Evolutionary conservation across 257 asterid genomes (phyloP), one percentile per base, ranked within the genome.

Genomic region (Solanum arcanum): DNA sequence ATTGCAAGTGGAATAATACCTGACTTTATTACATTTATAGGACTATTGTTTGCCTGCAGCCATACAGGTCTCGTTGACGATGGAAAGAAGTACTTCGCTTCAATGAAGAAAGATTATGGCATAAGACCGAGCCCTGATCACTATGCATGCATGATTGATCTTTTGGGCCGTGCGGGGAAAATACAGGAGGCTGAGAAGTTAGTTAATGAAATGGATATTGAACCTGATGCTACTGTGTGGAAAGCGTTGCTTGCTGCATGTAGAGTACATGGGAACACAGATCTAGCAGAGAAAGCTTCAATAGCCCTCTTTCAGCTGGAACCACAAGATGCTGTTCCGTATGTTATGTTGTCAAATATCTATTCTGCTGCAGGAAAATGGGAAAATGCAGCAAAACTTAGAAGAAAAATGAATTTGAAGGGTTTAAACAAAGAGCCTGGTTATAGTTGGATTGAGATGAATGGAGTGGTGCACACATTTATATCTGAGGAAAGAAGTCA

Each of bases 91-190:
- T 91, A 89, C 90, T 95, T 95, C 11, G 89, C 91, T 2, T 92
- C 97, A 31, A 96, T 95, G 98, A 89, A 74, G 33, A 86, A 90
- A 56, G 93, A 92, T 77, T 88, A 93, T 46, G 93, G 94, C 12
- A 95, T 96, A 78, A 89, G 52, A 6, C 98, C 97, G 3, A 90
- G 96, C 18, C 94, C 93, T 6, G 93, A 94, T 89, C 99, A 96
- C 86, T 94, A 94, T 13, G 96, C 97, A 9, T 94, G 98, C 64
- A 94, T 96, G 98, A 92, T 95, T 15, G 98, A 94, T 91, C 99
- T 96, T 69, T 84, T 95, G 75, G 98, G 95, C 16, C 91, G 98
- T 64, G 90, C 98, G 0, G 99, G 99, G 15, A 92, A 91, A 89
- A 83, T 94, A 83, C 83, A 91, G 5, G 98, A 95, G 78, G 98